Evolutionary conservation across 176 grass and related monocot genomes (phyloP).

Genomic region (Sorghum bicolor): Sorghum_bicolor_NCBIv3 NC_012875.2:53763001-53763500

Average conservation of each 20-base stretch:
- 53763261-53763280: constrained; percentile 57
- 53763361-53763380: constrained; percentile 21
- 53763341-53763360: constrained; percentile 32
- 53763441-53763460: constrained; percentile 30
- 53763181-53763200: neutral
- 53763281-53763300: neutral
- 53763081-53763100: constrained; percentile 38
- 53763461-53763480: constrained; percentile 43
- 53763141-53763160: constrained; percentile 41
- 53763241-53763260: constrained; percentile 39
- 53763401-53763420: constrained; percentile 49
- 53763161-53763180: constrained; percentile 35
- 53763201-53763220: constrained; percentile 6
- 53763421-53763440: constrained; percentile 36
- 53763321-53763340: constrained; percentile 20
- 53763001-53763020: constrained; percentile 28
- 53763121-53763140: constrained; percentile 44
- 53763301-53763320: constrained; percentile 36
- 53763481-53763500: constrained; percentile 40
- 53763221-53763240: constrained; percentile 32
- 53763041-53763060: constrained; percentile 31
- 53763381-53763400: constrained; percentile 33
- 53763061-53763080: constrained; percentile 31
- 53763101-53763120: constrained; percentile 39
- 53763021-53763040: constrained; percentile 32